Evolutionary conservation across 2,329 filamentous ascomycete genomes (phyloP), one percentile per base, ranked within the genome.

Genomic region (Trichoderma oligosporum): DNA sequence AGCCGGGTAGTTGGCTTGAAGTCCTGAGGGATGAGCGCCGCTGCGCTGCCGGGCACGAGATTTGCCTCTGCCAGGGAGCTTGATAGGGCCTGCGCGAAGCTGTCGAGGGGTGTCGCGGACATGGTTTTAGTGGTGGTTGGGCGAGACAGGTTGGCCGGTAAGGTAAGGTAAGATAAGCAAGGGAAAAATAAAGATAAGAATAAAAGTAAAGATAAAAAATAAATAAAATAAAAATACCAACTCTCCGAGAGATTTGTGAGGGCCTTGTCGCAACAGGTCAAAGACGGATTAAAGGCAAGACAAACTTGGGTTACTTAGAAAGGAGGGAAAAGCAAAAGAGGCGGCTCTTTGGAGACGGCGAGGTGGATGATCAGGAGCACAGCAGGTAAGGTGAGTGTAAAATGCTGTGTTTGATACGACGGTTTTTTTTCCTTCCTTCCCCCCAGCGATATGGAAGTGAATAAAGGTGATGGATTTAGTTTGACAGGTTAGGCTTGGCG

Each of bases 1-100:
- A 81, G 70, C 31, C 71, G 61, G 4, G 73, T 72, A 3, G 67
- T 70, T 1, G 78, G 76, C 42, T 66, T 67, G 65, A 81, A 81
- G 24, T 61, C 62, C 8, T 66, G 61, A 0, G 76, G 72, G 38
- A 81, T 74, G 41, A 81, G 61, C 12, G 35, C 62, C 7, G 65
- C 63, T n/a, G 73, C 74, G 2, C 70, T 57, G 8, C 75, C 74
- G 4, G 74, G 75, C 2, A 73, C 69, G n/a, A 78, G 69, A 22
- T 68, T 67, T 16, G 73, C 73, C 24, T 70, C 61, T n/a, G 66
- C 62, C 9, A 77, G 67, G 18, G 73, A 73, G 53, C 25, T 60
- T 3, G 57, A 58, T 6, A 75, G 62, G 7, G 54, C 12, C 6
- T 54, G 58, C 14, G 64, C 16, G 9, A 61, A 33, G n/a, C 61